These are phyloP conservation scores for Paracoccidioides lutzii DNA, from an alignment of 2,329 filamentous ascomycete species.

Conservation along the genomic window DNA sequence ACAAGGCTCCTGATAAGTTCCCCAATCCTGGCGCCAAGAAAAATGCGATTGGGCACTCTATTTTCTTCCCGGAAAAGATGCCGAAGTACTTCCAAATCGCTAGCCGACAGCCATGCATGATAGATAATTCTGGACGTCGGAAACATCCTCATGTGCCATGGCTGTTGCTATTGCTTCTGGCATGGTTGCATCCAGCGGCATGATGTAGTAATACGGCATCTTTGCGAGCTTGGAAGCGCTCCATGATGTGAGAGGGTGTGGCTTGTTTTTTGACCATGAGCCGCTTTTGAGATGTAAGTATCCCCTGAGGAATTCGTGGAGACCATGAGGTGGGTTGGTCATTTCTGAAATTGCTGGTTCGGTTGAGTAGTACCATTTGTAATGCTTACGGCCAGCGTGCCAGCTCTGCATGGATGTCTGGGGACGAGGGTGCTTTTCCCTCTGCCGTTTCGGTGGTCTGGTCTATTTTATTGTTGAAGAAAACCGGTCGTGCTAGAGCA, in stretches of 20 bases:
- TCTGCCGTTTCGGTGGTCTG: constrained; percentile 6
- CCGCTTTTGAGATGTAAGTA: constrained; percentile 58
- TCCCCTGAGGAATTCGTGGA: constrained; percentile 49
- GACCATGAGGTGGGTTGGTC: constrained; percentile 32
- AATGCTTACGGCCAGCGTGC: constrained; percentile 50
- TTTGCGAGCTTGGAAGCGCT: constrained; percentile 43
- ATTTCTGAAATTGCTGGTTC: constrained; percentile 25
- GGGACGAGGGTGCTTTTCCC: constrained; percentile 13
- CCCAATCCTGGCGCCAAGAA: constrained; percentile 56
- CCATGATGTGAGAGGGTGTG: constrained; percentile 44
- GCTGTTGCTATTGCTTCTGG: constrained; percentile 42
- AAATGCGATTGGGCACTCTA: constrained; percentile 49
- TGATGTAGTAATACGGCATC: constrained; percentile 57
- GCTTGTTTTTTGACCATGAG: constrained; percentile 44
- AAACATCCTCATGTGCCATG: constrained; percentile 41
- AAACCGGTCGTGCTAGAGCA: constrained; percentile 49
- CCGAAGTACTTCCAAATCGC: constrained; percentile 47
- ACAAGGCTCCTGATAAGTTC: constrained; percentile 53
- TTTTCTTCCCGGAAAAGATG: constrained; percentile 46
- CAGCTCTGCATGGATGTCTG: constrained; percentile 45
- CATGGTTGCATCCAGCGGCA: constrained; percentile 47
- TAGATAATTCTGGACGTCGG: constrained; percentile 24
- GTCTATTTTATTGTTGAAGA: constrained; percentile 39
- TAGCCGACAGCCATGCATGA: constrained; percentile 47
- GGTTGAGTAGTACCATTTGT: constrained; percentile 47